Evolutionary conservation across 2,329 filamentous ascomycete genomes (phyloP), one percentile per base, ranked within the genome.

Genomic region (Juglanconis juglandina): DNA sequence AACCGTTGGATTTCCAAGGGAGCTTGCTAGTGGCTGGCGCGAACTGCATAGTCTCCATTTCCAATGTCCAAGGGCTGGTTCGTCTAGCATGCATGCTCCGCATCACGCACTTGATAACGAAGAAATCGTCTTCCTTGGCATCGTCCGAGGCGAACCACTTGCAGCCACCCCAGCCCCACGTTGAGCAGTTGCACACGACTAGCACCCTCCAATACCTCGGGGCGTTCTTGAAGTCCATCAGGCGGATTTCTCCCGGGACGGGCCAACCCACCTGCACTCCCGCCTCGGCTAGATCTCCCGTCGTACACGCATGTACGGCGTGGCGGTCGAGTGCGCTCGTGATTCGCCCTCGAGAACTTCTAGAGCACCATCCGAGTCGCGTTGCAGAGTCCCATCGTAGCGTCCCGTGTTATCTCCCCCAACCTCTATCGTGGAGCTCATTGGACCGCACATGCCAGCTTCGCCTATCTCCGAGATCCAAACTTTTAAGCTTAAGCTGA

Each of bases 71-170:
- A 24, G 24, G 24, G 24, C 24, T 24, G 24, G 24, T 24, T 24
- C 24, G 24, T 24, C 24, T 24, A 2, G 24, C 24, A 24, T 24
- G 24, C 24, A 24, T 24, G 24, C 24, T 24, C 24, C 24, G 24
- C 14, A 60, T 60, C 58, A 60, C 53, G 53, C 48, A 47, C 41
- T 52, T 52, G 58, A 56, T 56, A 48, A 44, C 53, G 53, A 11
- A 60, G 14, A 41, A 46, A 33, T 53, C 53, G 41, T 39, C 33
- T 56, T 41, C 41, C 39, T 24, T 60, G 46, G 34, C 53, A 53
- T 46, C 47, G 52, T 37, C 30, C 37, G 17, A 52, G 46, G 32
- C 53, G 11, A 47, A 53, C 33, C 9, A 35, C 30, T n/a, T 51
- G 33, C 41, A 42, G 42, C 44, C 42, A 51, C 41, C 17, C 46